Evolutionary conservation across 371 early-diverging fungal species (phyloP).

Genomic region (Mycotypha africana): DNA sequence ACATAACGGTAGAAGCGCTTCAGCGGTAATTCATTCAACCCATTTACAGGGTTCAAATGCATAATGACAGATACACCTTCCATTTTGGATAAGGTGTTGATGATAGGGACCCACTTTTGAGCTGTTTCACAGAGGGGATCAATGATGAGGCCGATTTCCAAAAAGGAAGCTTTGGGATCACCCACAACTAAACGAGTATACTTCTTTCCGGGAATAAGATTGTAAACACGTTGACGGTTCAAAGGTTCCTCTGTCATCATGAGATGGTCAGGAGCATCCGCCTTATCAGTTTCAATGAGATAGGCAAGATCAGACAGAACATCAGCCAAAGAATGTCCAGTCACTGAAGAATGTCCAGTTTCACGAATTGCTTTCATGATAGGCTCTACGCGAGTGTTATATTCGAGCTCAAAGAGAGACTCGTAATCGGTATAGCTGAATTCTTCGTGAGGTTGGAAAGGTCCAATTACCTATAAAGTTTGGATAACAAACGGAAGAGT

Average conservation of each 20-base stretch:
- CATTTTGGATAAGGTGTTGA: conserved; percentile 55
- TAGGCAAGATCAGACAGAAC: conserved; percentile 14
- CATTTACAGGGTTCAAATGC: conserved; percentile 50
- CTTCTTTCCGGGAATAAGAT: conserved; percentile 5
- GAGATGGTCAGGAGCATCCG: conserved; percentile 5
- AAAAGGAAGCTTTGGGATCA: conserved; percentile 28
- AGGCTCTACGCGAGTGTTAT: conserved; percentile 28
- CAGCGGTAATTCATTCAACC: conserved; percentile 60
- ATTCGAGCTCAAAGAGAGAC: conserved; percentile 42
- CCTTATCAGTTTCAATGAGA: conserved; percentile 28
- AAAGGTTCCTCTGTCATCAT: conserved; percentile 9
- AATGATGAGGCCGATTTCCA: conserved; percentile 62
- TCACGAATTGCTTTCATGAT: conserved; percentile 21
- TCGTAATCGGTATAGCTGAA: conserved; percentile 50
- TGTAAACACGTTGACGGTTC: conserved; percentile 23
- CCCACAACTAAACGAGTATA: conserved; percentile 30
- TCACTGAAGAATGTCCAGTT: not conserved
- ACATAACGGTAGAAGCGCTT: conserved; percentile 89
- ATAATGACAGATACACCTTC: conserved; percentile 60
- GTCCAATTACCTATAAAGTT: conserved; percentile 44
- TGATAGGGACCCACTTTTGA: conserved; percentile 69
- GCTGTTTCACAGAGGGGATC: conserved; percentile 75
- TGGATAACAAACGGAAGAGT: too few relatives aligned
- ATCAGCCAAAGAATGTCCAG: conserved; percentile 7
- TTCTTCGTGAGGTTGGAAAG: conserved; percentile 24